Conservation (phyloP, 805 yeast genomes). For the Sporopachydermia lactativora region DNA sequence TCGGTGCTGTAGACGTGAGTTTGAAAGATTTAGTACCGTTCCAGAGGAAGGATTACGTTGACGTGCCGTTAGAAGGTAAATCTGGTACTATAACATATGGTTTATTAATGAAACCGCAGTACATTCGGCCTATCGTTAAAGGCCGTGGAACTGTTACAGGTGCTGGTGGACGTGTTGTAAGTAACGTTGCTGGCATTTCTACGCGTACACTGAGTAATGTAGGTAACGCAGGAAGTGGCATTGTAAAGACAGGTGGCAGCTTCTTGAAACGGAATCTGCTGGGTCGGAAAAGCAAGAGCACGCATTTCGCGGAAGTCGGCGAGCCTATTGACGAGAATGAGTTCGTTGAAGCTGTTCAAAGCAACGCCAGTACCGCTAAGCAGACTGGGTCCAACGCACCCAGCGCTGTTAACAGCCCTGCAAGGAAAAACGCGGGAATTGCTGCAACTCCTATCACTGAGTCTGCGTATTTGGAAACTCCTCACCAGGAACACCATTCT, state of each 20-base stretch:
- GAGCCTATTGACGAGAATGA: neutral
- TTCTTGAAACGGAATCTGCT: constrained; percentile 9
- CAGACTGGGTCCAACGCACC: neutral
- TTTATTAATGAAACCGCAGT: constrained; percentile 56
- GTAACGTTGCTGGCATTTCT: constrained; percentile 24
- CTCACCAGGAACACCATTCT: neutral
- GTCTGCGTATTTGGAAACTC: neutral
- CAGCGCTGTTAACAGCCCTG: neutral
- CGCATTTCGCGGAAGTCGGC: neutral
- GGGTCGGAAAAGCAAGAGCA: neutral
- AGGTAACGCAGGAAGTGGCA: constrained; percentile 26
- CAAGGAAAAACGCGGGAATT: neutral
- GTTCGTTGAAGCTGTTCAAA: neutral
- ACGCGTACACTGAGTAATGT: constrained; percentile 31
- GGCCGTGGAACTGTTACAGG: constrained; percentile 26
- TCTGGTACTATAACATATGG: constrained; percentile 52
- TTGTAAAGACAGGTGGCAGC: constrained; percentile 19
- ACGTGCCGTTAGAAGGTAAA: constrained; percentile 30
- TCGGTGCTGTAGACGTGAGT: constrained; percentile 51
- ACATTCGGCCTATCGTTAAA: constrained; percentile 33
- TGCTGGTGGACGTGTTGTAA: constrained; percentile 25
- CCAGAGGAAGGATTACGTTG: constrained; percentile 30
- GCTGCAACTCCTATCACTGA: neutral
- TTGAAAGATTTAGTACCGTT: constrained; percentile 50
- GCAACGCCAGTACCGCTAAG: neutral